Evolutionary conservation across 2,329 filamentous ascomycete genomes (phyloP).

Genomic region (Verticillium dahliae): DNA sequence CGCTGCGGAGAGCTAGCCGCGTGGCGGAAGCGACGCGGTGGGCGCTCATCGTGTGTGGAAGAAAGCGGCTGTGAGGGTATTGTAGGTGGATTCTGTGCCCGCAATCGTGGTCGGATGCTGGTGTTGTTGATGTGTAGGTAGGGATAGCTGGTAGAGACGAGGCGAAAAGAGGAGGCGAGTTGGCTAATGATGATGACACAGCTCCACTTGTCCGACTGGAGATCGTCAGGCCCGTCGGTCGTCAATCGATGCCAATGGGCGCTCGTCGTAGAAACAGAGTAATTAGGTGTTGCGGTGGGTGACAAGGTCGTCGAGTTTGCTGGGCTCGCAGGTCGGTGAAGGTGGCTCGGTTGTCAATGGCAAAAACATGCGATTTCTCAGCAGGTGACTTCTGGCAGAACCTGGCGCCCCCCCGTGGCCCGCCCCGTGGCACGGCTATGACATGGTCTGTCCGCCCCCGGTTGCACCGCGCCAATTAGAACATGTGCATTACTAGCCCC

Average conservation of each 20-base stretch:
- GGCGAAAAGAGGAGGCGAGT: background rate
- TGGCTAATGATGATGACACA: background rate
- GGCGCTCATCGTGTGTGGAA: background rate
- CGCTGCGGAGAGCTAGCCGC: constrained; percentile 9
- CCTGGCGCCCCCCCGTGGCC: background rate
- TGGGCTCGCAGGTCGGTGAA: background rate
- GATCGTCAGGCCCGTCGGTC: background rate
- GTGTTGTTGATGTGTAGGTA: background rate
- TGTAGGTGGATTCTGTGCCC: background rate
- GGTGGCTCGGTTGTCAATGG: background rate
- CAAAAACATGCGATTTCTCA: constrained; percentile 2
- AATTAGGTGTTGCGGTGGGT: too few relatives aligned
- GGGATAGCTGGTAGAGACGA: background rate
- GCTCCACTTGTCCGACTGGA: background rate
- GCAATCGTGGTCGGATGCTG: background rate
- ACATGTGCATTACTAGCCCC: background rate
- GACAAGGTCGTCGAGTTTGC: too few relatives aligned
- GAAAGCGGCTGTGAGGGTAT: background rate
- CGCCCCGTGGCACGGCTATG: constrained; percentile 9
- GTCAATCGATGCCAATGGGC: background rate
- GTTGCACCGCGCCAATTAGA: constrained; percentile 6
- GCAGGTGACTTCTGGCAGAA: background rate
- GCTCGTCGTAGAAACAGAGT: background rate
- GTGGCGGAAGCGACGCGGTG: background rate
- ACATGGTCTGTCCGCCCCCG: constrained; percentile 2